phyloP scores from a whole-genome alignment of 345 rosid species.

The Alliaria petiolata region DNA sequence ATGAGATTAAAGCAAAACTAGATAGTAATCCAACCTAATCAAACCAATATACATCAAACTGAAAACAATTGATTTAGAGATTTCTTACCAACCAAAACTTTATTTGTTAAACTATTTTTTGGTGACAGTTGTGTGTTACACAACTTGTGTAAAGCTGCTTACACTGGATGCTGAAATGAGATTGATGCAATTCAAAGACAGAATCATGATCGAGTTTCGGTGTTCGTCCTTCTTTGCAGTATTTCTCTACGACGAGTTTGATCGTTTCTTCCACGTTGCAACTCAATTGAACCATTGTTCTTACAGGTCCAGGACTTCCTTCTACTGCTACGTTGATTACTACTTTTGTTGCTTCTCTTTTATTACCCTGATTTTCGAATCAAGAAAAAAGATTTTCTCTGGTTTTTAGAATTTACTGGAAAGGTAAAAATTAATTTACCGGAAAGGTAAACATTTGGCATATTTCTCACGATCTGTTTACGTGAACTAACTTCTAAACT shows the following conservation, averaged over 20 bases:
- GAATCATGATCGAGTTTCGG: constrained; percentile 49
- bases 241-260: constrained; percentile 52
- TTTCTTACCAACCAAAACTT: background rate
- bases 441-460: background rate
- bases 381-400: background rate
- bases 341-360: constrained; percentile 57
- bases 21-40: background rate
- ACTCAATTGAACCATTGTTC: constrained; percentile 71
- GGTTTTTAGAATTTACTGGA: background rate
- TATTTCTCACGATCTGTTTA: background rate
- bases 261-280: constrained; percentile 69
- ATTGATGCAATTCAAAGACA: constrained; percentile 61
- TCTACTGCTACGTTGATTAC: constrained; percentile 73
- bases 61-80: background rate
- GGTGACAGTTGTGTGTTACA: background rate
- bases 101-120: background rate
- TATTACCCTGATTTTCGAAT: background rate
- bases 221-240: constrained; percentile 60
- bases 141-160: constrained; percentile 29
- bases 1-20: constrained; percentile 1
- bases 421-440: too few species aligned
- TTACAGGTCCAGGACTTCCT: constrained; percentile 94
- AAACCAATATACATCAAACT: background rate
- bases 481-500: too few species aligned
- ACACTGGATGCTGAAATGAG: constrained; percentile 82